A percentile compares a stretch with the other conserved stretches of the same genome.
Evolutionary conservation across 169 alveolate genomes (phyloP).

Genomic region (Cryptosporidium andersoni): DNA sequence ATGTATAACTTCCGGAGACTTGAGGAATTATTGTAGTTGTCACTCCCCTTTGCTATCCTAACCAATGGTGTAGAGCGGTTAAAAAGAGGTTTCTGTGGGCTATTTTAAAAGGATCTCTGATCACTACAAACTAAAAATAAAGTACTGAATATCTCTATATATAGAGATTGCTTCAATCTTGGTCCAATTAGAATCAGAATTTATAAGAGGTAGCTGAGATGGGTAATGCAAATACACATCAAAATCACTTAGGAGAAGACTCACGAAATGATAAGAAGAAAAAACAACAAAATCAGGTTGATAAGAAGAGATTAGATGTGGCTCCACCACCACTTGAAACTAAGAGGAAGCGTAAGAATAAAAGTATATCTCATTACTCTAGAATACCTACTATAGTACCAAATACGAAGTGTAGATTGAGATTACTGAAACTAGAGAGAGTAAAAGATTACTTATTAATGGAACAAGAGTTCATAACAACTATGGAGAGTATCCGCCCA

Average conservation of each 20-base stretch:
- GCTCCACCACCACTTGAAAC: slow-evolving; percentile 80
- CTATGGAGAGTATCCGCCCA: slow-evolving; percentile 83
- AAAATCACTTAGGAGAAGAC: slow-evolving; percentile 11
- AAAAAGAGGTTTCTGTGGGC: not conserved
- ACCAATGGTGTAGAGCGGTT: not conserved
- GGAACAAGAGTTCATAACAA: slow-evolving; percentile 93
- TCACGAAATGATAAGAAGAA: slow-evolving; percentile 25
- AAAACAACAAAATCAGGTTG: slow-evolving; percentile 74
- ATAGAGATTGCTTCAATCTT: not conserved
- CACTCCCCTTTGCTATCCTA: no score
- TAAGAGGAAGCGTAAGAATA: slow-evolving; percentile 86
- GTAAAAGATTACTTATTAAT: slow-evolving; percentile 93
- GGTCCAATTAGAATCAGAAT: not conserved
- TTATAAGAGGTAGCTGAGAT: slow-evolving; percentile 5
- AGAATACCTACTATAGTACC: slow-evolving; percentile 93
- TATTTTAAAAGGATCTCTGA: not conserved
- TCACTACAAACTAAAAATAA: not conserved
- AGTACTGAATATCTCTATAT: not conserved
- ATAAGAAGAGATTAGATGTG: slow-evolving; percentile 74
- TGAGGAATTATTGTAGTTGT: no score
- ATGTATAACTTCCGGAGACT: no score
- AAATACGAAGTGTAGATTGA: slow-evolving; percentile 90
- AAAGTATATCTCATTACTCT: slow-evolving; percentile 84
- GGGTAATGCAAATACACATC: slow-evolving; percentile 57
- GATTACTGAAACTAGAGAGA: slow-evolving; percentile 91